phyloP scores from a whole-genome alignment of 768 basidiomycete species.

The Leccinum variicolor region DNA sequence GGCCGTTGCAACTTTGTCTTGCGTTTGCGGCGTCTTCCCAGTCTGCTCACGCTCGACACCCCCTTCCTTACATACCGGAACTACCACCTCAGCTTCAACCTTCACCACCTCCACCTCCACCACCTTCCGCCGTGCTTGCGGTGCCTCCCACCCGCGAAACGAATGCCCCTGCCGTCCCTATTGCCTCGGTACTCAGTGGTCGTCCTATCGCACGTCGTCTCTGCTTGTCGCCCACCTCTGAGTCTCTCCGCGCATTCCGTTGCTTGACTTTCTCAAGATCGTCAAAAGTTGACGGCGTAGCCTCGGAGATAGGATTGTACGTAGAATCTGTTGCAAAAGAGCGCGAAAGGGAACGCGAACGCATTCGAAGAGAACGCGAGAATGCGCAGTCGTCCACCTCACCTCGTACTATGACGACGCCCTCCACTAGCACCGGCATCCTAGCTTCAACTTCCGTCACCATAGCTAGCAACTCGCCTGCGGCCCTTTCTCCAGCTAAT shows the following conservation, averaged over 20 bases:
- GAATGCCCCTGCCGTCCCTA: background rate
- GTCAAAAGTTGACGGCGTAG: conserved; percentile 50
- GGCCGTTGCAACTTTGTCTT: conserved; percentile 61
- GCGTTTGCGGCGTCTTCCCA: conserved; percentile 38
- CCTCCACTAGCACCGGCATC: conserved; percentile 13
- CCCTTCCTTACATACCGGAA: conserved; percentile 57
- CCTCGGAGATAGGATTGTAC: conserved; percentile 61
- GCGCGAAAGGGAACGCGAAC: conserved; percentile 73
- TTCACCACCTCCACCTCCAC: conserved; percentile 42
- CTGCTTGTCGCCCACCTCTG: conserved; percentile 36
- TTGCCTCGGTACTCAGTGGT: conserved; percentile 11
- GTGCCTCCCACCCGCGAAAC: conserved; percentile 18
- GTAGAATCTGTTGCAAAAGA: conserved; percentile 76
- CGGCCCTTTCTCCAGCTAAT: conserved; percentile 7
- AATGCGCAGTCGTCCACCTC: conserved; percentile 33
- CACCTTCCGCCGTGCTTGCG: conserved; percentile 29
- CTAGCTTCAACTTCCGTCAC: conserved; percentile 9
- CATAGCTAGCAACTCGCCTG: conserved; percentile 14
- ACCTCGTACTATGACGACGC: conserved; percentile 22
- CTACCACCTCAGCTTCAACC: conserved; percentile 61
- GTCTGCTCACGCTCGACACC: conserved; percentile 36
- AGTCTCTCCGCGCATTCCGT: conserved; percentile 42
- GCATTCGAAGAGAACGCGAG: conserved; percentile 66
- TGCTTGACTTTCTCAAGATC: conserved; percentile 50
- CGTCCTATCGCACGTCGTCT: conserved; percentile 33